Percentiles rank a stretch among this genome's conserved stretches.
phyloP scores from a whole-genome alignment of 805 yeast genomes.

The Nakazawaea anatomiae region DNA sequence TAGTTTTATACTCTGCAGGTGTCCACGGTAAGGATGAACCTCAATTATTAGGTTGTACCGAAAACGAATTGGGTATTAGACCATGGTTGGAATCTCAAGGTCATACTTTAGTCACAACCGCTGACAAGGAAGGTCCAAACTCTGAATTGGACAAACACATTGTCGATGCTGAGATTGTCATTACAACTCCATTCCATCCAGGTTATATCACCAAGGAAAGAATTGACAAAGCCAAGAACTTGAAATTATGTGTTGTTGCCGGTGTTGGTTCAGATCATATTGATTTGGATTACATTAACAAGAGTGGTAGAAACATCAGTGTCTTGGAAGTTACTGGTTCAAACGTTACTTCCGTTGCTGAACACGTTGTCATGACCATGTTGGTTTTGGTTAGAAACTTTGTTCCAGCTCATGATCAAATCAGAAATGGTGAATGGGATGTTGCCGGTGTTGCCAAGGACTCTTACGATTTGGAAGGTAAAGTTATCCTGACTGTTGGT shows the following conservation, averaged over 20 bases:
- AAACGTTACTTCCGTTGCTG: slow-evolving; percentile 76
- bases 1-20: slow-evolving; percentile 55
- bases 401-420: slow-evolving; percentile 72
- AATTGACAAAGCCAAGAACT: slow-evolving; percentile 61
- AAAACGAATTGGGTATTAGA: slow-evolving; percentile 70
- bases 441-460: slow-evolving; percentile 73
- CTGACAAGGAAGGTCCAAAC: slow-evolving; percentile 59
- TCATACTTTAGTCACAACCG: slow-evolving; percentile 59
- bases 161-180: slow-evolving; percentile 68
- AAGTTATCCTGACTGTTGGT: slow-evolving; percentile 75
- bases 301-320: slow-evolving; percentile 55
- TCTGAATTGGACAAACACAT: slow-evolving; percentile 59
- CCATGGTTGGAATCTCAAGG: slow-evolving; percentile 61
- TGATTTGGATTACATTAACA: slow-evolving; percentile 56
- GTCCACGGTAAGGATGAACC: slow-evolving; percentile 55
- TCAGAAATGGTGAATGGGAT: slow-evolving; percentile 60
- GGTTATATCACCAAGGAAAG: slow-evolving; percentile 67
- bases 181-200: slow-evolving; percentile 82
- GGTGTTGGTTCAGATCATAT: slow-evolving; percentile 85
- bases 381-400: slow-evolving; percentile 68
- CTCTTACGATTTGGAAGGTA: slow-evolving; percentile 69
- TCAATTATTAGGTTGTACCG: slow-evolving; percentile 61
- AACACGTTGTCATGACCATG: slow-evolving; percentile 73
- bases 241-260: slow-evolving; percentile 69
- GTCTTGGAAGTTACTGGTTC: slow-evolving; percentile 82